Base-by-base conservation (phyloP, 148 eudicot genomes). In the Agrostemma githago region DNA sequence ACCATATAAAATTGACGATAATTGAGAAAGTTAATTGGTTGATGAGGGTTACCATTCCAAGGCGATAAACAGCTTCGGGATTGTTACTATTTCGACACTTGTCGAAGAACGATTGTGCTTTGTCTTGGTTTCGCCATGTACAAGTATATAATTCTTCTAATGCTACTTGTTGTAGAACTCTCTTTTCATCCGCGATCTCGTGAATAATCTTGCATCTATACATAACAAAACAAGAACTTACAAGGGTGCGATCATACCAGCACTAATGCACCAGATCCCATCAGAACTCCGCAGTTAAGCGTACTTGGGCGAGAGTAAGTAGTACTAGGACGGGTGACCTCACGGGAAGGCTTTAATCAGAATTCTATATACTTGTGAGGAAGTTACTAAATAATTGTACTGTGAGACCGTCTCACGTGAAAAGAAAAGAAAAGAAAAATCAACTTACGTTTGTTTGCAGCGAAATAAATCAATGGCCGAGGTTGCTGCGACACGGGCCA, bases 381-480 rank as follows among this genome's bases (percentile, higher is more conserved):
- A n/a, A n/a, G n/a, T n/a, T n/a, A n/a, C n/a, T n/a, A n/a, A n/a
- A n/a, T n/a, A 26, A 26, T 26, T 26, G 34, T 26, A 26, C 34
- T 26, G 34, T 26, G 34, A 57, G 61, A 63, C 6, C 19, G 69
- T 66, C 69, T 66, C 12, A 66, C 41, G 11, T 15, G 53, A 34
- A 66, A 17, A 9, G 17, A 15, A 41, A 41, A 42, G 5, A 8
- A 1, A 37, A 63, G 3, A 12, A 21, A 63, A 12, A 5, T 15
- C 6, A 60, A n/a, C 64, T 7, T 38, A 80, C 82, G 72, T 80
- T 64, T 57, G 62, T 48, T 71, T 75, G 69, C 82, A 80, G 39
- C 57, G 78, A 21, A 44, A 65, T 2, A 80, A 58, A 75, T 80
- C 79, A 48, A 44, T 59, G 34, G 72, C 41, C n/a, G 82, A 80